A percentile compares a stretch with the other conserved stretches of the same genome.
Evolutionary conservation across 208 protist species (phyloP).

Genomic region (Crithidia brevicula): DNA sequence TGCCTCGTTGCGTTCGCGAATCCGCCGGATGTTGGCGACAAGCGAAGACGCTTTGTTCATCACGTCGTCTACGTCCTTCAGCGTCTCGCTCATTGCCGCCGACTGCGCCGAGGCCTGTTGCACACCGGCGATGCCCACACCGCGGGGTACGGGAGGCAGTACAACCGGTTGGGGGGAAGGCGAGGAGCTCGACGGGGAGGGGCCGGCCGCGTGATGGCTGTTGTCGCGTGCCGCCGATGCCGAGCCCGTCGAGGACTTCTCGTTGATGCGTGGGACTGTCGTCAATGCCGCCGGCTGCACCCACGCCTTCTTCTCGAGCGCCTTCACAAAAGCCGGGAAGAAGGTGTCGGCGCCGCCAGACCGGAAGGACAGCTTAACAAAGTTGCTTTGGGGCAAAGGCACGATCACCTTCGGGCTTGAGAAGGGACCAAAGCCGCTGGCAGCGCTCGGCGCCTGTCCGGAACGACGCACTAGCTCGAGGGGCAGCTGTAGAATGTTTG

Average conservation of each 20-base stretch:
- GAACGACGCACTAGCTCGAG: constrained; percentile 48
- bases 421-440: constrained; percentile 43
- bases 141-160: constrained; percentile 37
- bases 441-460: constrained; percentile 34
- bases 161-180: not conserved
- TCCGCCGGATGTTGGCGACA: constrained; percentile 63
- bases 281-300: constrained; percentile 25
- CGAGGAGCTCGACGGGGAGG: not conserved
- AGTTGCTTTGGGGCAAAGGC: constrained; percentile 46
- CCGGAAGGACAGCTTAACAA: constrained; percentile 64
- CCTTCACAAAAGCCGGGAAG: constrained; percentile 40
- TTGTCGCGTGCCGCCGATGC: not conserved
- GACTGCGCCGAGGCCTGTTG: constrained; percentile 61
- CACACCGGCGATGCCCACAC: constrained; percentile 78
- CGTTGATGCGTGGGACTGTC: not conserved
- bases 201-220: not conserved
- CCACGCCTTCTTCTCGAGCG: constrained; percentile 56
- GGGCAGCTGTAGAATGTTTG: constrained; percentile 45
- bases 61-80: constrained; percentile 85
- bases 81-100: constrained; percentile 50
- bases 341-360: constrained; percentile 60
- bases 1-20: constrained; percentile 57
- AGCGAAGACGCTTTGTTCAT: constrained; percentile 82
- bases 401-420: constrained; percentile 68
- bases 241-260: not conserved